Evolutionary conservation across 2,329 filamentous ascomycete genomes (phyloP).

Genomic region (Aspergillus sp.): DNA sequence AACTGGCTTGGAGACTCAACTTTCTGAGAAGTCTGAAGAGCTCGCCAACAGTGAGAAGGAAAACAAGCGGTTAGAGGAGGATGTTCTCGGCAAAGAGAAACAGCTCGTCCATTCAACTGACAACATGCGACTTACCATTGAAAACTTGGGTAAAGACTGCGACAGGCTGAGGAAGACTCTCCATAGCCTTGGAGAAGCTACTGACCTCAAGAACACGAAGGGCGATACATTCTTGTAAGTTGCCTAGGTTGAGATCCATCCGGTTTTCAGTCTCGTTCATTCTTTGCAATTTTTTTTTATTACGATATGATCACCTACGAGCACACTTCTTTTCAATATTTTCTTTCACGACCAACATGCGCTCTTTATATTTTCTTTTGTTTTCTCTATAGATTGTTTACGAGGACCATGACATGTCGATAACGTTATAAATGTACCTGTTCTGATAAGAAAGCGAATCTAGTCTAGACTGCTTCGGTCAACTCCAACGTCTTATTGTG

Average conservation of each 20-base stretch:
- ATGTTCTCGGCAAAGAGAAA: conserved; percentile 47
- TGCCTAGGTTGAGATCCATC: conserved; percentile 26
- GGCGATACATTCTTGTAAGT: conserved; percentile 54
- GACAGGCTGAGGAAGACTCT: conserved; percentile 52
- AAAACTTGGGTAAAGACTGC: conserved; percentile 52
- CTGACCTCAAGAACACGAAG: conserved; percentile 50
- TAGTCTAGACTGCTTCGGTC: conserved; percentile 54
- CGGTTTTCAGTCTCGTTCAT: conserved; percentile 14
- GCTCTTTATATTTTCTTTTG: conserved; percentile 19
- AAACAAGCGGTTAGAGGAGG: conserved; percentile 44
- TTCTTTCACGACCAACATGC: conserved; percentile 13
- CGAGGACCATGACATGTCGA: conserved; percentile 28
- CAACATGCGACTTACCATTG: conserved; percentile 49
- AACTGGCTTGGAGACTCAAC: conserved; percentile 31
- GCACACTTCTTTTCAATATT: conserved; percentile 14
- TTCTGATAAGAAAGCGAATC: conserved; percentile 41
- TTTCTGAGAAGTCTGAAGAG: conserved; percentile 44
- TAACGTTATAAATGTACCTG: conserved; percentile 41
- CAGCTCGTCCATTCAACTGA: conserved; percentile 46
- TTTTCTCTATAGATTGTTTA: conserved; percentile 24
- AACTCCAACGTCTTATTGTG: conserved; percentile 53
- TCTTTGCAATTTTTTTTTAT: conserved; percentile 10
- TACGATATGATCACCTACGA: conserved; percentile 13
- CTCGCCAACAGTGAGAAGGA: conserved; percentile 46
- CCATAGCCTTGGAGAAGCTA: conserved; percentile 52